These are phyloP conservation scores for Leishmania turanica DNA, from an alignment of 208 protist genomes.

Conservation along the genomic window DNA sequence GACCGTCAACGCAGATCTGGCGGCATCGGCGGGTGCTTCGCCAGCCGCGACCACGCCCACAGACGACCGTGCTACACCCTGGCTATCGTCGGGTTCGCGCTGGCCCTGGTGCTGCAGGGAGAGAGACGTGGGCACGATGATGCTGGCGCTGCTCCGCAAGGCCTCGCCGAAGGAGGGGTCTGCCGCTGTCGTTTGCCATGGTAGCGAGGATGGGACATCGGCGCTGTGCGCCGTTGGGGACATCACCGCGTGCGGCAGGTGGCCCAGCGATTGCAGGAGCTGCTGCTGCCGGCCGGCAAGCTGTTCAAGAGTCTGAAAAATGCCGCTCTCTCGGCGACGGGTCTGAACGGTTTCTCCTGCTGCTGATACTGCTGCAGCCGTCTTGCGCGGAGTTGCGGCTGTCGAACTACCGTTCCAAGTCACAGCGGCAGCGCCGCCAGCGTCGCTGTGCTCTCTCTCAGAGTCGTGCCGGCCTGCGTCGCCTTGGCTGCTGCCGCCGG, in stretches of 20 bases:
- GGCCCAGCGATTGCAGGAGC: slow-evolving; percentile 17
- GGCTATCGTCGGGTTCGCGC: neutral
- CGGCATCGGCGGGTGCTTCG: neutral
- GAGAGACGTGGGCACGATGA: neutral
- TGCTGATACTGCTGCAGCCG: neutral
- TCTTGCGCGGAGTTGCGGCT: neutral
- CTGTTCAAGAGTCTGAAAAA: slow-evolving; percentile 21
- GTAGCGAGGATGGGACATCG: neutral
- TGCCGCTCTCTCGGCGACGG: neutral
- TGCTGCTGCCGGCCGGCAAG: slow-evolving; percentile 26
- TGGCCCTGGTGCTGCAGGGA: neutral
- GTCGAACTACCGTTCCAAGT: neutral
- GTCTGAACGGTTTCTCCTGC: neutral
- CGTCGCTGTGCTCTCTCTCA: neutral
- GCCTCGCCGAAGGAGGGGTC: neutral
- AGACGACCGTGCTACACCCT: neutral
- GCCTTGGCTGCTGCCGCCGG: neutral
- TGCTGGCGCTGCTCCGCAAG: neutral
- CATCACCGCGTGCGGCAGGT: neutral
- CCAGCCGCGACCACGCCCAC: neutral
- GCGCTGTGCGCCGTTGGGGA: neutral
- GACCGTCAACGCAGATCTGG: neutral
- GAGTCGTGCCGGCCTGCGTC: neutral
- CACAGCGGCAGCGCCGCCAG: neutral
- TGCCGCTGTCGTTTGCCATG: neutral